Conservation (phyloP, 2,329 filamentous ascomycete species). For the Sordariomycetes sp. region DNA sequence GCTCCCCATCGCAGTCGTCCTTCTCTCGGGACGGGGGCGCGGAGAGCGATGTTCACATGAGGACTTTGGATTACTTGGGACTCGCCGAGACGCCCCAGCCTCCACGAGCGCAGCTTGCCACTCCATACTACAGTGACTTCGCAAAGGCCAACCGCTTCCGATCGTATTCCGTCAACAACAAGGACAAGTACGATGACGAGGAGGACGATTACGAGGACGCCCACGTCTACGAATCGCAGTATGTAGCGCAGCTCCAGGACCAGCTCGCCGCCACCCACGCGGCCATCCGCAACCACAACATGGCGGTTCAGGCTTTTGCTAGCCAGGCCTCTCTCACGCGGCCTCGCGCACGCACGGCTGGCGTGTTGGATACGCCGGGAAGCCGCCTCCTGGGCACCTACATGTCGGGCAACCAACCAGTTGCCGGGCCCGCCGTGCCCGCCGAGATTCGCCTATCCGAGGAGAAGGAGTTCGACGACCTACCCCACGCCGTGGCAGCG, state of each 20-base stretch:
- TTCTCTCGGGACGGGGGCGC: slow-evolving; percentile 75
- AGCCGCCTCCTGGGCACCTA: slow-evolving; percentile 56
- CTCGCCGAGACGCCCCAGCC: slow-evolving; percentile 88
- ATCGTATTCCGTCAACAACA: slow-evolving; percentile 97
- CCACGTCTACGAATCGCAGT: slow-evolving; percentile 38
- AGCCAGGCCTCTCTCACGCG: slow-evolving; percentile 65
- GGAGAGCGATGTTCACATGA: slow-evolving; percentile 77
- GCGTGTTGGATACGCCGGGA: slow-evolving; percentile 71
- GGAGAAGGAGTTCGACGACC: slow-evolving; percentile 64
- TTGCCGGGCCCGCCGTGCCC: slow-evolving; percentile 64
- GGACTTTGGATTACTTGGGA: slow-evolving; percentile 89
- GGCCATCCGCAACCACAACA: slow-evolving; percentile 78
- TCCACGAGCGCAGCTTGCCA: slow-evolving; percentile 57
- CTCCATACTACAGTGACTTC: slow-evolving; percentile 63
- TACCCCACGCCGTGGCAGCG: slow-evolving; percentile 70
- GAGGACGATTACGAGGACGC: slow-evolving; percentile 53
- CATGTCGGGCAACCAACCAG: slow-evolving; percentile 56
- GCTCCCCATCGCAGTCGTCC: slow-evolving; percentile 74
- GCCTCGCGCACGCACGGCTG: slow-evolving; percentile 81
- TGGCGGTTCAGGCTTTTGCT: slow-evolving; percentile 85
- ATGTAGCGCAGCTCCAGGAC: slow-evolving; percentile 47
- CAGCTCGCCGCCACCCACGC: slow-evolving; percentile 51
- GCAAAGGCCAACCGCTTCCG: slow-evolving; percentile 79
- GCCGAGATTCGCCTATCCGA: slow-evolving; percentile 64
- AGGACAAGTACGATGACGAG: slow-evolving; percentile 88